phyloP scores from a whole-genome alignment of 768 basidiomycete species.

The Mycena epipterygia region DNA sequence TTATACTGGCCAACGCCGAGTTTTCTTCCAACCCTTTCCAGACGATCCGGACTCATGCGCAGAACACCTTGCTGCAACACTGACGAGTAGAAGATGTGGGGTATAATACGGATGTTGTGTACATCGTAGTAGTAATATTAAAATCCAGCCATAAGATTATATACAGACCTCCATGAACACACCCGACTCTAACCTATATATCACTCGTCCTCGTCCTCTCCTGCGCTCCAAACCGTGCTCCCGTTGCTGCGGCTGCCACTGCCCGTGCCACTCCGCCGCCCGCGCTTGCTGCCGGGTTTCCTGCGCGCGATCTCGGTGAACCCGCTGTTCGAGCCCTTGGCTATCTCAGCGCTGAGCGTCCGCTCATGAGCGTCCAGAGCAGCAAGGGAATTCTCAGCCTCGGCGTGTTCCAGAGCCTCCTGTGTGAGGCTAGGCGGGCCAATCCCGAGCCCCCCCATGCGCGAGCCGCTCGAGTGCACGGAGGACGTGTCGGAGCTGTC shows the following conservation, averaged over 20 bases:
- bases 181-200: neutral
- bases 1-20: constrained; percentile 75
- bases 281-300: constrained; percentile 68
- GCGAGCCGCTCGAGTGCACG: constrained; percentile 54
- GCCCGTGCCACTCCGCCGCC: constrained; percentile 71
- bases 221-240: constrained; percentile 91
- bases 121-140: constrained; percentile 27
- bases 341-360: constrained; percentile 77
- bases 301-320: constrained; percentile 82
- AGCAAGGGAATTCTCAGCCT: constrained; percentile 82
- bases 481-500: constrained; percentile 64
- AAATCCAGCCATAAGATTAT: constrained; percentile 21
- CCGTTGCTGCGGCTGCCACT: constrained; percentile 48
- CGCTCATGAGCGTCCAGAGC: constrained; percentile 87
- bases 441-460: constrained; percentile 51
- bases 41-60: constrained; percentile 83
- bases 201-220: constrained; percentile 66
- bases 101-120: constrained; percentile 27
- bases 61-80: constrained; percentile 80
- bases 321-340: constrained; percentile 78
- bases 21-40: constrained; percentile 81
- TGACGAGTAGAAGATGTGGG: constrained; percentile 31
- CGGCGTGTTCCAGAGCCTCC: constrained; percentile 83
- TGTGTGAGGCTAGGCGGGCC: constrained; percentile 69
- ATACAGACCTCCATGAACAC: constrained; percentile 4